Percentiles rank a stretch among this genome's conserved stretches.
phyloP scores from a whole-genome alignment of 2,329 filamentous ascomycete species.

The Lanzia echinophila region DNA sequence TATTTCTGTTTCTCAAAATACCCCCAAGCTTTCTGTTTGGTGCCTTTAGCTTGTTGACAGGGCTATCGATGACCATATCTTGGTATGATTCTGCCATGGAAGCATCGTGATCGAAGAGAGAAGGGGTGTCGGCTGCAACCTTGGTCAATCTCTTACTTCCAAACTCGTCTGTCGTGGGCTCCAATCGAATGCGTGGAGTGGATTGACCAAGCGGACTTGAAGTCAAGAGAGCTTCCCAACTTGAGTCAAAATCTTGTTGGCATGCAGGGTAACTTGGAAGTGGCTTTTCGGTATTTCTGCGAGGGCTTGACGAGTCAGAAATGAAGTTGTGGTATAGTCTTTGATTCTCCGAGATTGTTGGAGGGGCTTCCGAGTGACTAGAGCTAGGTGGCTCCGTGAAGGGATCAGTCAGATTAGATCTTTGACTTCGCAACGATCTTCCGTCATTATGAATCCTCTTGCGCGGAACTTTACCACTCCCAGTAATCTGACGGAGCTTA shows the following conservation, averaged over 20 bases:
- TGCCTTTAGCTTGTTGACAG: neutral
- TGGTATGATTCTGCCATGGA: neutral
- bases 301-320: neutral
- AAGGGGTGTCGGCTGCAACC: slow-evolving; percentile 16
- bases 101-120: slow-evolving; percentile 15
- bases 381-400: neutral
- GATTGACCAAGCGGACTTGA: slow-evolving; percentile 26
- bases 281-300: neutral
- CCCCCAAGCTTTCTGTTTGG: neutral
- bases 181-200: slow-evolving; percentile 23
- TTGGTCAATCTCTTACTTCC: slow-evolving; percentile 15
- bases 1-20: neutral
- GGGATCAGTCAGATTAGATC: neutral
- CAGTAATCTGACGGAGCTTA: neutral
- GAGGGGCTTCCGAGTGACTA: neutral
- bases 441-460: slow-evolving; percentile 1
- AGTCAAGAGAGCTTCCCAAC: slow-evolving; percentile 20
- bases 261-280: neutral
- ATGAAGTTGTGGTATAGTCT: neutral
- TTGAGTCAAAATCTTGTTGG: slow-evolving; percentile 7
- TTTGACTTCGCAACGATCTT: neutral
- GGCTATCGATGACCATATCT: slow-evolving; percentile 5
- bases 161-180: slow-evolving; percentile 17
- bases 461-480: neutral
- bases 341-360: neutral